Evolutionary conservation across 2,329 filamentous ascomycete species (phyloP).

Genomic region (Aphanocladium album): DNA sequence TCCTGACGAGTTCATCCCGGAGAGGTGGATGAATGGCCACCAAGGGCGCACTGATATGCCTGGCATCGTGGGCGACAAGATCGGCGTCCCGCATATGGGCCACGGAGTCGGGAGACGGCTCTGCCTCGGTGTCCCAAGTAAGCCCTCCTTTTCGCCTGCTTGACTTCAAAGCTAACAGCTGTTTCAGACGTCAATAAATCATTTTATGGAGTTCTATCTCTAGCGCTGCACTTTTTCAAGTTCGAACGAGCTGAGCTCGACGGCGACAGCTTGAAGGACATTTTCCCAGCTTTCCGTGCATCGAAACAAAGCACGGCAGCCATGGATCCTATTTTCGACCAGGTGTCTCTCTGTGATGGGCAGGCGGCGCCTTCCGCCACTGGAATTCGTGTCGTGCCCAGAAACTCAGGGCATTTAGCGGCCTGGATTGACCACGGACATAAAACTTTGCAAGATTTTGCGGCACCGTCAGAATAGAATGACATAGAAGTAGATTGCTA

Average conservation of each 20-base stretch:
- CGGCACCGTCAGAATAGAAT: not conserved
- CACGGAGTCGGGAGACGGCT: slow-evolving; percentile 10
- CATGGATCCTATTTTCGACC: slow-evolving; percentile 11
- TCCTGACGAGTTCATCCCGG: slow-evolving; percentile 8
- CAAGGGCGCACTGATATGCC: slow-evolving; percentile 9
- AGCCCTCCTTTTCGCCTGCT: not conserved
- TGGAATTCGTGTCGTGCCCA: slow-evolving; percentile 8
- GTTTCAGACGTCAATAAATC: not conserved
- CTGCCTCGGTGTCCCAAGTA: slow-evolving; percentile 13
- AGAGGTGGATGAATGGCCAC: slow-evolving; percentile 10
- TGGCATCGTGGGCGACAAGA: slow-evolving; percentile 8
- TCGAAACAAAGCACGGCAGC: slow-evolving; percentile 1
- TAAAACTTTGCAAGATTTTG: not conserved
- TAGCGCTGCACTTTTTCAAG: slow-evolving; percentile 11
- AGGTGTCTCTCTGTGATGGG: not conserved
- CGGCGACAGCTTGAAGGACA: not conserved
- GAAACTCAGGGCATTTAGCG: slow-evolving; percentile 2
- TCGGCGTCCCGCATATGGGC: slow-evolving; percentile 12
- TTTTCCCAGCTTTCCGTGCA: slow-evolving; percentile 12
- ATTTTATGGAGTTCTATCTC: slow-evolving; percentile 3
- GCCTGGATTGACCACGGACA: slow-evolving; percentile 1
- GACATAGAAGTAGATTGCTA: too few relatives aligned
- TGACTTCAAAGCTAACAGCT: not conserved
- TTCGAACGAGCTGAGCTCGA: slow-evolving; percentile 9
- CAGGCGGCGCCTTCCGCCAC: slow-evolving; percentile 8